phyloP scores from a whole-genome alignment of 208 protist species.

The Leishmania braziliensis region DNA sequence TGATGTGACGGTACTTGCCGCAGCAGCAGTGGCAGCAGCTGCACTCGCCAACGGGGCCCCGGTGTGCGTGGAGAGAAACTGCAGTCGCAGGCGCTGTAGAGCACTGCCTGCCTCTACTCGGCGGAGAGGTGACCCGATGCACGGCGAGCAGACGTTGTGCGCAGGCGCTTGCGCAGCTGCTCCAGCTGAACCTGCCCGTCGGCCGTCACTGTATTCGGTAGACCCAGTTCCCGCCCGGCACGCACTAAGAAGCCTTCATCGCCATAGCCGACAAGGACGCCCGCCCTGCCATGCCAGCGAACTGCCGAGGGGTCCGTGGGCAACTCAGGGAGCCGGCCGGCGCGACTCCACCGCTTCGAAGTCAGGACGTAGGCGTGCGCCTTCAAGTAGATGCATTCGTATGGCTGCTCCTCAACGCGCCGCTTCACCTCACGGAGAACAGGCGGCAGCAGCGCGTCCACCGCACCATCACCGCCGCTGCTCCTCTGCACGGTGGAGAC shows the following conservation, averaged over 20 bases:
- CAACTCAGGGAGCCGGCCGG: conserved; percentile 72
- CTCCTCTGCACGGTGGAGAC: not conserved
- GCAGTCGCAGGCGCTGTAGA: not conserved
- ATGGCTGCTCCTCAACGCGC: conserved; percentile 53
- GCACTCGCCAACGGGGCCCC: not conserved
- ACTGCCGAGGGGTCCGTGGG: conserved; percentile 63
- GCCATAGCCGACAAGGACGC: conserved; percentile 63
- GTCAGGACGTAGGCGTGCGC: conserved; percentile 63
- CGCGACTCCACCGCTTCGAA: conserved; percentile 64
- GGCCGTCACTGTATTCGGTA: conserved; percentile 77
- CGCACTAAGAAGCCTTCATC: conserved; percentile 75
- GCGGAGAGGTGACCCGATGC: conserved; percentile 9
- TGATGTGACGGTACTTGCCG: not conserved
- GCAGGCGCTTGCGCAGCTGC: conserved; percentile 68
- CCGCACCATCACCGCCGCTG: conserved; percentile 11
- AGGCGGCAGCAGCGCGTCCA: conserved; percentile 16
- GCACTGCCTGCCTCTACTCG: conserved; percentile 1
- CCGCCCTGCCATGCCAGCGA: conserved; percentile 21
- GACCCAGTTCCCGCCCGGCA: conserved; percentile 53
- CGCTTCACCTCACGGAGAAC: conserved; percentile 47
- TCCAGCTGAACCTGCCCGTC: conserved; percentile 57
- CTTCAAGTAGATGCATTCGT: conserved; percentile 39
- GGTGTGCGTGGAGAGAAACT: not conserved
- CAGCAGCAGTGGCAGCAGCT: not conserved
- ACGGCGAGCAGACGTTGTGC: conserved; percentile 26